Percentiles rank a stretch among this genome's conserved stretches.
Conservation (phyloP, 352 stramenopile species). For the Globisporangium heterothallicum region DNA sequence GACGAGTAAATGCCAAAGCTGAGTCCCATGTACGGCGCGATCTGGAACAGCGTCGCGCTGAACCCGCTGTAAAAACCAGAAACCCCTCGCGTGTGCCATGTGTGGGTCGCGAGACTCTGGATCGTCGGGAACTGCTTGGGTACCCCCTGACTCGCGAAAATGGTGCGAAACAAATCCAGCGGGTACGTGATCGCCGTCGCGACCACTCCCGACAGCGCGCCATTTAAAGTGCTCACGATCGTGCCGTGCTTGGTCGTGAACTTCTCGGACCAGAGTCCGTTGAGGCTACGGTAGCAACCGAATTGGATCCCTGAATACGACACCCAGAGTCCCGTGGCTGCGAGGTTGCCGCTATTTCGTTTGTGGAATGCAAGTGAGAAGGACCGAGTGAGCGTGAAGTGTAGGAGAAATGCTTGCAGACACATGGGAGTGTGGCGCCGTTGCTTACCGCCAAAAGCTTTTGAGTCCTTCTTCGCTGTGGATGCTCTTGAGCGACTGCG, state of each 20-base stretch:
- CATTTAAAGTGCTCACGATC: constrained; percentile 66
- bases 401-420: no score
- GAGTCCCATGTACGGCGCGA: constrained; percentile 94
- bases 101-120: constrained; percentile 60
- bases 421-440: no score
- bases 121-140: constrained; percentile 81
- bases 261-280: constrained; percentile 27
- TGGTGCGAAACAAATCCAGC: constrained; percentile 92
- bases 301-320: constrained; percentile 83
- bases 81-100: constrained; percentile 64
- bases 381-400: no score
- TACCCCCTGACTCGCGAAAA: constrained; percentile 89
- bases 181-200: constrained; percentile 92
- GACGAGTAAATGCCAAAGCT: constrained; percentile 92
- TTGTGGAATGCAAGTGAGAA: no score
- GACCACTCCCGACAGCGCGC: constrained; percentile 80
- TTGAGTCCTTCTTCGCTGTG: constrained; percentile 74
- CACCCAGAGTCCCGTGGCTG: constrained; percentile 72
- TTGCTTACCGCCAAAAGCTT: constrained; percentile 73
- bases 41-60: constrained; percentile 84
- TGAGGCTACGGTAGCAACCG: constrained; percentile 51
- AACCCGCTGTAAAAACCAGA: constrained; percentile 89
- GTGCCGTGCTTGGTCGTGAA: constrained; percentile 17
- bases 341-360: constrained; percentile 66
- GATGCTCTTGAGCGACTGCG: constrained; percentile 59